Evolutionary conservation across 176 grass and related monocot species (phyloP).

Genomic region (Avena sativa): DNA sequence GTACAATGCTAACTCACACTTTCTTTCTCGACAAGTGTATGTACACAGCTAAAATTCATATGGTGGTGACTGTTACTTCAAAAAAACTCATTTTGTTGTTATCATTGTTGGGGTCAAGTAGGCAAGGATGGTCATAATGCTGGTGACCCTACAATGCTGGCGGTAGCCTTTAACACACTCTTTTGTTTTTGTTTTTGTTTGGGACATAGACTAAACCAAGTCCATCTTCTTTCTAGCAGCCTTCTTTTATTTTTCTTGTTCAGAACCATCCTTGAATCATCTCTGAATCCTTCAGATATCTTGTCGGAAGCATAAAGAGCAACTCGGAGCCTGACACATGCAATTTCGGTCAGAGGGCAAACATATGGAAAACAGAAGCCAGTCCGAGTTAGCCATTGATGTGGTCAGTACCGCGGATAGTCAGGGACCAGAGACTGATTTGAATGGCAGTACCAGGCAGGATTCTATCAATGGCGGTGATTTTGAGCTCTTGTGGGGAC

Average conservation of each 20-base stretch:
- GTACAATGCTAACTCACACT: neutral
- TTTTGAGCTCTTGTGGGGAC: conserved; percentile 42
- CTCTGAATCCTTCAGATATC: neutral
- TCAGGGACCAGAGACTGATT: neutral
- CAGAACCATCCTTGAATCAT: conserved; percentile 4
- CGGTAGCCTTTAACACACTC: neutral
- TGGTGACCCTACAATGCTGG: too few species aligned
- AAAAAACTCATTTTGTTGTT: neutral
- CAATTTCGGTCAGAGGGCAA: neutral
- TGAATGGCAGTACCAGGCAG: neutral
- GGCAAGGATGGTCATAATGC: neutral
- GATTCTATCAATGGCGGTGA: neutral
- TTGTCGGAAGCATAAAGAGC: neutral
- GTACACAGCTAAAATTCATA: neutral
- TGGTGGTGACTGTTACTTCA: neutral
- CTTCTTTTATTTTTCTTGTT: neutral
- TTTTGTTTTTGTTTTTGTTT: neutral
- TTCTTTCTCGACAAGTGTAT: neutral
- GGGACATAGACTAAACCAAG: neutral
- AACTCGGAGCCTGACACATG: neutral
- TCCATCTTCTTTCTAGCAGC: neutral
- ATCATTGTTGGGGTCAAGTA: conserved; percentile 17
- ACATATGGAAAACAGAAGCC: conserved; percentile 4
- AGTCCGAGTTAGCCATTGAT: neutral
- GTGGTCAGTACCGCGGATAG: neutral